Percentiles rank a stretch among this genome's conserved stretches.
Evolutionary conservation across 805 yeast genomes (phyloP).

Genomic region (Candida vaughaniae): DNA sequence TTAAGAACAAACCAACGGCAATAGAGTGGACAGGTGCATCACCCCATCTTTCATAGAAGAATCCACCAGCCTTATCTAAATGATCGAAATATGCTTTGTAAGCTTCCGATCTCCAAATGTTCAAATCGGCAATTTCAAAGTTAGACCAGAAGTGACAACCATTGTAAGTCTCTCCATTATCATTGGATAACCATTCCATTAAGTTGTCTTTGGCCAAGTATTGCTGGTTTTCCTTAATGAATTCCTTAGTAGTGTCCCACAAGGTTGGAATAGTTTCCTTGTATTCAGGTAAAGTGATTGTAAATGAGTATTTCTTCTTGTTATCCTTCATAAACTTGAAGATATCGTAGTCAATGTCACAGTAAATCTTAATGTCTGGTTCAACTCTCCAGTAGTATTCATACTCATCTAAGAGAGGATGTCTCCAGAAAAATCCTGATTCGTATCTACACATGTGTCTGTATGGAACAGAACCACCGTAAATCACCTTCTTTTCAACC

Average conservation of each 20-base stretch:
- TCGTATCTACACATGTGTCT: slow-evolving; percentile 94
- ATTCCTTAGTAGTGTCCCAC: slow-evolving; percentile 75
- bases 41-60: slow-evolving; percentile 92
- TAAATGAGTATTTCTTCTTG: slow-evolving; percentile 82
- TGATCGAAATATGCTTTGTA: slow-evolving; percentile 68
- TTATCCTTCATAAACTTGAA: slow-evolving; percentile 76
- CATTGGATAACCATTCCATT: slow-evolving; percentile 68
- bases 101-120: slow-evolving; percentile 72
- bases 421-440: slow-evolving; percentile 86
- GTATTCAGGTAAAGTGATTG: slow-evolving; percentile 80
- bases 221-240: slow-evolving; percentile 59
- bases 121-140: slow-evolving; percentile 76
- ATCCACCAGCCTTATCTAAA: slow-evolving; percentile 84
- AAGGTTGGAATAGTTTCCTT: slow-evolving; percentile 81
- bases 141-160: slow-evolving; percentile 92
- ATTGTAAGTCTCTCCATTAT: slow-evolving; percentile 67
- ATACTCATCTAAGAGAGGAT: slow-evolving; percentile 69
- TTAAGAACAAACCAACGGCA: slow-evolving; percentile 77
- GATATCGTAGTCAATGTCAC: slow-evolving; percentile 87
- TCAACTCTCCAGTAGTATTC: slow-evolving; percentile 96
- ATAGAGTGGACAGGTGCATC: slow-evolving; percentile 92
- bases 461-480: slow-evolving; percentile 73
- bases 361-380: slow-evolving; percentile 75
- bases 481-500: slow-evolving; percentile 57
- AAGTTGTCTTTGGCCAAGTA: slow-evolving; percentile 61